A percentile compares a stretch with the other conserved stretches of the same genome.
Evolutionary conservation across 2,329 filamentous ascomycete species (phyloP).

Genomic region (Colletotrichum sp.): DNA sequence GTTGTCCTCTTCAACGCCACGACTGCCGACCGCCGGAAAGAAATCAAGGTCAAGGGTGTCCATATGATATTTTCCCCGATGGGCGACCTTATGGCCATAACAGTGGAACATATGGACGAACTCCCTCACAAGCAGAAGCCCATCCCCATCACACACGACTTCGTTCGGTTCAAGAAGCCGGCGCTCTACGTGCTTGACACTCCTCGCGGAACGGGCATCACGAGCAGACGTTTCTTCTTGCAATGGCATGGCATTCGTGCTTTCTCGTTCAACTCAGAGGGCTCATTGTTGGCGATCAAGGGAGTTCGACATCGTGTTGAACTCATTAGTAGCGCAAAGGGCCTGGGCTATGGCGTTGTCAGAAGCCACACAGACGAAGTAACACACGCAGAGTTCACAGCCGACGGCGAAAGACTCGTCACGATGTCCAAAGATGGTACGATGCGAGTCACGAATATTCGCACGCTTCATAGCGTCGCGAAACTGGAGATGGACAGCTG

Average conservation of each 20-base stretch:
- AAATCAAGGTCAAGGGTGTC: slow-evolving; percentile 3
- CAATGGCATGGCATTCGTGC: slow-evolving; percentile 13
- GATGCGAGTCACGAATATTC: slow-evolving; percentile 3
- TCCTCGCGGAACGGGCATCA: neutral
- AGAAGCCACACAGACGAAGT: slow-evolving; percentile 20
- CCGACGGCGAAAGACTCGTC: neutral
- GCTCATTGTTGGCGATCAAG: neutral
- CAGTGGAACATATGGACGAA: slow-evolving; percentile 5
- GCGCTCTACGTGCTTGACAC: neutral
- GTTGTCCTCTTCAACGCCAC: slow-evolving; percentile 8
- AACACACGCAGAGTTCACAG: slow-evolving; percentile 17
- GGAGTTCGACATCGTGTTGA: slow-evolving; percentile 15
- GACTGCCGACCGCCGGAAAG: neutral
- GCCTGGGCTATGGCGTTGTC: slow-evolving; percentile 5
- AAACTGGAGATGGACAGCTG: slow-evolving; percentile 18
- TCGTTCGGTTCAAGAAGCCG: slow-evolving; percentile 1
- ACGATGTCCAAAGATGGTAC: slow-evolving; percentile 17
- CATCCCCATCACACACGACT: slow-evolving; percentile 4
- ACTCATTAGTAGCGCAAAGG: neutral
- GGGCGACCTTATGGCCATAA: neutral
- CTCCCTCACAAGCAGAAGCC: neutral
- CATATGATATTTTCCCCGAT: slow-evolving; percentile 9
- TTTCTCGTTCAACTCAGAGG: slow-evolving; percentile 10
- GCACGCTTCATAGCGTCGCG: neutral
- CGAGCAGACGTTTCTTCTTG: neutral